Percentiles rank a stretch among this genome's conserved stretches.
Conservation (phyloP, 352 stramenopile species). For the Globisporangium spinosum region DNA sequence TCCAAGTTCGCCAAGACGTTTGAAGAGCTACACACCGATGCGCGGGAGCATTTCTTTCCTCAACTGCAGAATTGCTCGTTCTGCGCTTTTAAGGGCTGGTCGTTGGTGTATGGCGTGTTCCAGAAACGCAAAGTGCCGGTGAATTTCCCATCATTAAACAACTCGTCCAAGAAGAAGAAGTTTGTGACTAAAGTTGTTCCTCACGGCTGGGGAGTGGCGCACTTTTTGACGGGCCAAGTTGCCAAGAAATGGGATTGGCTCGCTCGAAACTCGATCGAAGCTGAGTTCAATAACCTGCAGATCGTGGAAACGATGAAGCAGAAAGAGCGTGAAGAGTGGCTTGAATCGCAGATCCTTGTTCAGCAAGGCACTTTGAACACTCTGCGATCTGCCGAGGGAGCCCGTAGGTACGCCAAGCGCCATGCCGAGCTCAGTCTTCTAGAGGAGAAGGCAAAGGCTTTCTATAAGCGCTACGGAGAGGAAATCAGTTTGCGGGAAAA, state of each 20-base stretch:
- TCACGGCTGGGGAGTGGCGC: conserved; percentile 75
- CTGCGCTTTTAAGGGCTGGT: conserved; percentile 66
- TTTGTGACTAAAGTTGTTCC: conserved; percentile 34
- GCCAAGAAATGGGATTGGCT: conserved; percentile 56
- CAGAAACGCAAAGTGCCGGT: conserved; percentile 36
- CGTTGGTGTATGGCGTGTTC: conserved; percentile 78
- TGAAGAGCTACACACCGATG: conserved; percentile 56
- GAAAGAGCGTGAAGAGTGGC: conserved; percentile 56
- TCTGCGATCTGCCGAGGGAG: conserved; percentile 61
- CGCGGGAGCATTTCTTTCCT: conserved; percentile 45
- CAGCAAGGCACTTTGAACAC: conserved; percentile 64
- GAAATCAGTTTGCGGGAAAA: conserved; percentile 37
- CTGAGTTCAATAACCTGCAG: conserved; percentile 69
- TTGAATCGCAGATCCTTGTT: conserved; percentile 59
- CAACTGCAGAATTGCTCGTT: conserved; percentile 54
- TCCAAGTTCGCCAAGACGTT: conserved; percentile 70
- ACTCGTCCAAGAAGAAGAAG: conserved; percentile 21
- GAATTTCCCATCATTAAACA: conserved; percentile 16
- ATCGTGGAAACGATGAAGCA: conserved; percentile 68
- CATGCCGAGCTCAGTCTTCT: conserved; percentile 57
- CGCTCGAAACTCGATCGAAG: conserved; percentile 59
- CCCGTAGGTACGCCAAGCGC: conserved; percentile 63
- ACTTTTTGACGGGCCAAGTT: conserved; percentile 53
- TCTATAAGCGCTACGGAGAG: conserved; percentile 39
- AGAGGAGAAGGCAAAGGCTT: conserved; percentile 51